Base-by-base conservation (phyloP, 2,329 filamentous ascomycete genomes). In the Colletotrichum cordylinicola region DNA sequence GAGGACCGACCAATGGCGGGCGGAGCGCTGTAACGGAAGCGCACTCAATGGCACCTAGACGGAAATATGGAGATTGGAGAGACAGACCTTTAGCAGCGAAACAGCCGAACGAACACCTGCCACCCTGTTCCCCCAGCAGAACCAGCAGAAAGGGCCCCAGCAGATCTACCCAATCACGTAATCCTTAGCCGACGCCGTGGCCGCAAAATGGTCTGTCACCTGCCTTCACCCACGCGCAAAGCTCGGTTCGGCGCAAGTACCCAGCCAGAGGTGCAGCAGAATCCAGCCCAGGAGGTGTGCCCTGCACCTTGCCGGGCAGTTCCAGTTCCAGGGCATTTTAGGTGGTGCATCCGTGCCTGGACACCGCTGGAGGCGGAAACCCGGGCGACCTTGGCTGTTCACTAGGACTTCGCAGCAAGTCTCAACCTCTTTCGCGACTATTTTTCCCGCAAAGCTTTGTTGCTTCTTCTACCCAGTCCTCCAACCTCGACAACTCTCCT, bases 371-470 rank as follows among this genome's bases (percentile, higher is more conserved):
- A 66, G 60, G 48, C 72, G 68, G 72, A 72, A 67, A 62, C 72
- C 72, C 62, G 72, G 72, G 48, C 52, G 52, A 64, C 64, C 52
- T 75, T 72, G 61, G 68, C 72, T 52, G 21, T 61, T 21, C 56
- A 58, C 37, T 62, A 33, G 56, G 69, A 27, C 73, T 61, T 75
- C 18, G 70, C 15, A 75, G 64, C 70, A 64, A 68, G 73, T 73
- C 73, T 75, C 69, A 73, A 75, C 73, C 56, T 73, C 73, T 72
- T 67, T 77, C 67, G 72, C 64, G 75, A 72, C 72, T 74, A 72
- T 77, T 77, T 77, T 77, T 77, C 74, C 67, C 70, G 62, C 74
- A 76, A 72, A 72, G 75, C 69, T 72, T 76, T 77, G 58, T 77
- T 77, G 61, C 58, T 77, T 58, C 74, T 21, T 52, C 43, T 52